Evolutionary conservation across 345 rosid species (phyloP).

Genomic region (Atalantia buxifolia): DNA sequence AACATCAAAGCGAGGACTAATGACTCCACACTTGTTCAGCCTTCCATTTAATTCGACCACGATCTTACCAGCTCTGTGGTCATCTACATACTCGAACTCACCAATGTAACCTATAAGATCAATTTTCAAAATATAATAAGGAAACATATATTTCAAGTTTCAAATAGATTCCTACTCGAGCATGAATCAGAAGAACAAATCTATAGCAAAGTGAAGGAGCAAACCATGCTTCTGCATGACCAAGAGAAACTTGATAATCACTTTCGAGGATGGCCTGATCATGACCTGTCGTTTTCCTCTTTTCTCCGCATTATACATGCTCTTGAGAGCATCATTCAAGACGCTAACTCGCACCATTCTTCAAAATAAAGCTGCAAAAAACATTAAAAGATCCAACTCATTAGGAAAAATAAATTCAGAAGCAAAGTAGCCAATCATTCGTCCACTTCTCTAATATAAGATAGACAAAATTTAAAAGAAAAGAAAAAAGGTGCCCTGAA

Average conservation of each 20-base stretch:
- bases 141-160: not conserved
- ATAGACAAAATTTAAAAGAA: too few relatives aligned
- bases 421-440: too few relatives aligned
- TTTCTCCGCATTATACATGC: slow-evolving; percentile 85
- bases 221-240: slow-evolving; percentile 89
- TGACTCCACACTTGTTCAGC: slow-evolving; percentile 80
- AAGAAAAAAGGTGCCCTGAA: too few relatives aligned
- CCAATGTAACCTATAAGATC: slow-evolving; percentile 61
- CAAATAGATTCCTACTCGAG: not conserved
- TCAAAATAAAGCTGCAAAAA: slow-evolving; percentile 13
- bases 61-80: slow-evolving; percentile 79
- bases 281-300: slow-evolving; percentile 78
- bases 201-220: not conserved
- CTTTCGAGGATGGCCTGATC: slow-evolving; percentile 87
- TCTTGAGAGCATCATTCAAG: slow-evolving; percentile 79
- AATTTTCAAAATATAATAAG: not conserved
- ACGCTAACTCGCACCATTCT: slow-evolving; percentile 79
- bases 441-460: not conserved
- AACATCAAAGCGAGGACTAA: slow-evolving; percentile 83
- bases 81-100: slow-evolving; percentile 81
- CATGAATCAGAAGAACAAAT: not conserved
- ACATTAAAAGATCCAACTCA: not conserved
- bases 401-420: not conserved
- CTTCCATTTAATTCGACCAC: slow-evolving; percentile 79
- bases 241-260: slow-evolving; percentile 71